Evolutionary conservation across 306 rosid species (phyloP).

Genomic region (Castanospermum australe): DNA sequence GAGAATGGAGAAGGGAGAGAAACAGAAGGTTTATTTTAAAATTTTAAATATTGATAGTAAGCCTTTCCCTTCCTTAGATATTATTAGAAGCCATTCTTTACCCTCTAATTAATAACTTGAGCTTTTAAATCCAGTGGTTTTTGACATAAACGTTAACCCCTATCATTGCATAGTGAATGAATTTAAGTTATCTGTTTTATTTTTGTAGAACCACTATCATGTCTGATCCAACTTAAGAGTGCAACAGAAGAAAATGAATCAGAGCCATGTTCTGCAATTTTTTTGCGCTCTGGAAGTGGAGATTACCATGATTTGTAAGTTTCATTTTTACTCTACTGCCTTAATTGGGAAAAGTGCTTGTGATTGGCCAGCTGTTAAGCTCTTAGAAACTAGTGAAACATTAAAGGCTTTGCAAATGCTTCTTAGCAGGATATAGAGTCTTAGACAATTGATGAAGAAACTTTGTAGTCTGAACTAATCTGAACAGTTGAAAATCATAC

Average conservation of each 20-base stretch:
- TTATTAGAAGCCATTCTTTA: neutral
- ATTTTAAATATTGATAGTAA: too few species aligned
- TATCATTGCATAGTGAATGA: constrained; percentile 9
- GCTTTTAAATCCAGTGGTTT: neutral
- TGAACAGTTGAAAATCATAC: constrained; percentile 13
- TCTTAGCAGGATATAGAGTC: neutral
- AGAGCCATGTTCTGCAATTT: constrained; percentile 58
- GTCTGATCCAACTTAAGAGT: constrained; percentile 81
- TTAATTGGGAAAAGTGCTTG: constrained; percentile 1
- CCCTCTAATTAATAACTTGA: neutral
- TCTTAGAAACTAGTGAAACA: constrained; percentile 18
- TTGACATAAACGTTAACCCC: neutral
- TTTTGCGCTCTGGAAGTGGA: constrained; percentile 74
- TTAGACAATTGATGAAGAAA: neutral
- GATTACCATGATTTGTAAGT: constrained; percentile 93
- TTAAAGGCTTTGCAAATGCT: constrained; percentile 1
- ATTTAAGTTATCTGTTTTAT: constrained; percentile 15
- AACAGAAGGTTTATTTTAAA: too few species aligned
- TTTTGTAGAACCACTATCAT: constrained; percentile 73
- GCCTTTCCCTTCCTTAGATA: too few species aligned
- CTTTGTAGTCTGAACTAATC: neutral
- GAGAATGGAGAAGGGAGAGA: too few species aligned
- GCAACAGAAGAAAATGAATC: constrained; percentile 62
- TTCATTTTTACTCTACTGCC: neutral
- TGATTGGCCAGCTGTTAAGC: constrained; percentile 14